Base-by-base conservation (phyloP, 2,329 filamentous ascomycete genomes). In the Pyricularia pennisetigena region DNA sequence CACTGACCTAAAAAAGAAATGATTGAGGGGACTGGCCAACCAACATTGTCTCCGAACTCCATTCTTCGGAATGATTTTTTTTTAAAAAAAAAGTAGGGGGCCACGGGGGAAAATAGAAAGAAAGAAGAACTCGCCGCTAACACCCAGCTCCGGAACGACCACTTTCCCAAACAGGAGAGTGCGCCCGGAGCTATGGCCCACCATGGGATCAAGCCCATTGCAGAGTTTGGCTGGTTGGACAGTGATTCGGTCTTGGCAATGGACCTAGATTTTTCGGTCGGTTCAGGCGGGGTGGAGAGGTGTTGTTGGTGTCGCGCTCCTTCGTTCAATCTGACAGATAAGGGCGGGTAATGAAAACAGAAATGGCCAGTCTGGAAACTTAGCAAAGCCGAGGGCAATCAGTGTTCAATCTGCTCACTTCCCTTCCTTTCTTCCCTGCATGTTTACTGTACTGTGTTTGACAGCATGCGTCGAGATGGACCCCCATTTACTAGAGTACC, bases 111-210 rank as follows among this genome's bases (percentile, higher is more conserved):
- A 57, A 20, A 57, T n/a, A 57, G 41, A n/a, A 14, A 57, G 4
- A 61, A 61, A 61, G 6, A 26, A 23, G 26, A n/a, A 61, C 14
- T 61, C 57, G 57, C 57, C 57, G 57, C 57, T 26, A 26, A 26
- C 57, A 61, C 16, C 3, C 57, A 23, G n/a, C 10, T 3, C 5
- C 24, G 10, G 12, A 61, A 61, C 57, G 57, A 61, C 57, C 14
- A 61, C 57, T 61, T 61, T 61, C 57, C 57, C 57, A 61, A 61
- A 61, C n/a, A 61, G 57, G 57, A 61, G 57, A 61, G 57, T 61
- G n/a, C 16, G 57, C 24, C 57, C 57, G 57, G 57, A 24, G 57
- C 57, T 61, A 61, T 24, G 57, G 41, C 16, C 41, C 41, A 49
- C 41, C 41, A 49, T 49, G 41, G 41, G 41, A 49, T 61, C n/a